Evolutionary conservation across 164 flowering plant genomes (phyloP), one percentile per base, ranked within the genome.

Genomic region (Echeveria elegans): DNA sequence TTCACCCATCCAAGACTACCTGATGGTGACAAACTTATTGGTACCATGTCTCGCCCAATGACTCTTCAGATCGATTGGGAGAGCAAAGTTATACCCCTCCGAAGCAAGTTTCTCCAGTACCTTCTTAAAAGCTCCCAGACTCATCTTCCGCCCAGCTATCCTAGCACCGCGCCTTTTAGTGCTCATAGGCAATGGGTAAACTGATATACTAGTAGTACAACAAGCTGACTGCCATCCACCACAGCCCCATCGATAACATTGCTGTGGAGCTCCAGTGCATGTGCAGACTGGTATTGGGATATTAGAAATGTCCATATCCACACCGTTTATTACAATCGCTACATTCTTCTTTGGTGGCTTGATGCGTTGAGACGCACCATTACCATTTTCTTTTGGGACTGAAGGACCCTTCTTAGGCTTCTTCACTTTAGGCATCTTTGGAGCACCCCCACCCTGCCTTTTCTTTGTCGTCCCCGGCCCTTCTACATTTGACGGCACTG

Each of bases 161-260:
- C 97, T 76, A 2, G 97, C 93, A 47, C 97, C 93, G 26, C 97
- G 90, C 50, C 96, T 79, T 69, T 89, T 91, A 16, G 78, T 83
- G 73, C 93, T 89, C 97, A 91, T 87, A 10, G 97, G 97, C 71
- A 91, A 67, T 2, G 97, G 97, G 66, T 91, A 83, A 77, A 83
- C 75, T 0, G 96, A 89, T 29, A 91, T 75, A 68, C 82, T 82
- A 6, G 96, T 91, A 15, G 97, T 91, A 68, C 97, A 91, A 66
- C 97, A 91, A 7, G 97, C 96, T 0, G 96, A 88, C 60, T 91
- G 97, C 97, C 97, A 91, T 26, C 97, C 97, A 68, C 97, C 97
- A 72, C 89, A 86, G 1, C 97, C 97, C 97, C 97, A 91, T 36
- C 90, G 77, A 70, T 91, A 91, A 64, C 97, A 91, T 72, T 87